Conservation (phyloP, 2,329 filamentous ascomycete genomes). For the Curvularia lunata region DNA sequence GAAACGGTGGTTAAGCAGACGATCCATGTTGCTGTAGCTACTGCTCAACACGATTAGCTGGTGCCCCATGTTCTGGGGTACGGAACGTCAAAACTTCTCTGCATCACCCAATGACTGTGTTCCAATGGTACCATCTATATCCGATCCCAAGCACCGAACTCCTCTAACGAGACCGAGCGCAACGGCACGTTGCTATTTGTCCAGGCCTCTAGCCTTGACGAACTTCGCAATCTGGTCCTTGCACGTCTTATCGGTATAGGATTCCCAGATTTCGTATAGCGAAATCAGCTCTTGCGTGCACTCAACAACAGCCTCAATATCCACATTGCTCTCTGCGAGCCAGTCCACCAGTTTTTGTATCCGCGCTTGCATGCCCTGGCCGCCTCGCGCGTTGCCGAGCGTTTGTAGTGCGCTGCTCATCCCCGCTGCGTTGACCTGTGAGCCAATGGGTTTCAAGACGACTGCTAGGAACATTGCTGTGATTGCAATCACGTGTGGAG, state of each 20-base stretch:
- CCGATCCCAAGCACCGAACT: background rate
- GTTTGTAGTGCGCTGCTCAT: conserved; percentile 49
- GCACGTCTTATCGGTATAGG: conserved; percentile 68
- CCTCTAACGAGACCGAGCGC: background rate
- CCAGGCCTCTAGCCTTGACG: conserved; percentile 64
- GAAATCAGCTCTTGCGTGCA: conserved; percentile 91
- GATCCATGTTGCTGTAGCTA: background rate
- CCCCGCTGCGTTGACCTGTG: conserved; percentile 53
- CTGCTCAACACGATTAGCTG: background rate
- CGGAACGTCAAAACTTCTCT: background rate
- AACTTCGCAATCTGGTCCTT: conserved; percentile 69
- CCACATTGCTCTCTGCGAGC: conserved; percentile 84
- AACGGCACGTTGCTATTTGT: conserved; percentile 54
- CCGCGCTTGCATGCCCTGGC: conserved; percentile 56
- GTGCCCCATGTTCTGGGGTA: background rate
- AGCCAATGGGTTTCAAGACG: conserved; percentile 72
- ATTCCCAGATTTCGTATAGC: conserved; percentile 79
- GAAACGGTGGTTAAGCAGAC: background rate
- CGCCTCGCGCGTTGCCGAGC: conserved; percentile 41
- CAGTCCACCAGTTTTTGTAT: conserved; percentile 76
- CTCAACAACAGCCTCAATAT: conserved; percentile 84
- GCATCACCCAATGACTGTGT: background rate
- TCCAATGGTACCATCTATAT: background rate
- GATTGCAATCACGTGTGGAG: conserved; percentile 87
- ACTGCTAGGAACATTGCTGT: conserved; percentile 84